A percentile compares a stretch with the other conserved stretches of the same genome.
phyloP scores from a whole-genome alignment of 2,329 filamentous ascomycete genomes.

The Chaetoscypha palmicola region DNA sequence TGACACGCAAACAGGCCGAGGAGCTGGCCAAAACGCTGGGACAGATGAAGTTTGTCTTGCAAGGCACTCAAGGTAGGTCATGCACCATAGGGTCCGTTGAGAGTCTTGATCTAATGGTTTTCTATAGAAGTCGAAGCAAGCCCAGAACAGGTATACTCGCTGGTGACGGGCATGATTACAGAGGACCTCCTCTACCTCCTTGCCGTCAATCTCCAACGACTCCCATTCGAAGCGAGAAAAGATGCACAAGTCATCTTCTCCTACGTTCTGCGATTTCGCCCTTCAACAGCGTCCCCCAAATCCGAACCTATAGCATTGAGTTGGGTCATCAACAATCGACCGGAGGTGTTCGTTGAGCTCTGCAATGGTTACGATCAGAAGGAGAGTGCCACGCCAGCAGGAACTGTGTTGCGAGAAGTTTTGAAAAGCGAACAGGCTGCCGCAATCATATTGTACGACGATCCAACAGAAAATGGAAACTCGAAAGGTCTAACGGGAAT shows the following conservation, averaged over 20 bases:
- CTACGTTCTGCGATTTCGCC: constrained; percentile 85
- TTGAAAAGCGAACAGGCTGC: constrained; percentile 85
- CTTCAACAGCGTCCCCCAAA: constrained; percentile 56
- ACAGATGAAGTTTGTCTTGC: constrained; percentile 88
- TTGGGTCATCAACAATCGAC: constrained; percentile 79
- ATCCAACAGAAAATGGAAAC: constrained; percentile 64
- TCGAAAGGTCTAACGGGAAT: constrained; percentile 72
- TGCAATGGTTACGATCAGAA: constrained; percentile 86
- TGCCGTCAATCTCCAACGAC: constrained; percentile 70
- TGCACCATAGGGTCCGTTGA: neutral
- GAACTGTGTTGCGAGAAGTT: constrained; percentile 81
- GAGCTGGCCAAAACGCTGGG: constrained; percentile 78
- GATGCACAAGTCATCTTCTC: constrained; percentile 95
- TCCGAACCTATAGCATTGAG: constrained; percentile 78
- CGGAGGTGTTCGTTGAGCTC: constrained; percentile 79
- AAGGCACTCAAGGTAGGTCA: constrained; percentile 77
- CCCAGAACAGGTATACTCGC: constrained; percentile 79
- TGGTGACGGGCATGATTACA: constrained; percentile 77
- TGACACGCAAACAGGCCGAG: constrained; percentile 55
- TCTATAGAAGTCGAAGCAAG: constrained; percentile 73
- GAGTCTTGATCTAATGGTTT: constrained; percentile 9
- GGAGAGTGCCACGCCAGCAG: constrained; percentile 86
- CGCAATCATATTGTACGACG: constrained; percentile 87
- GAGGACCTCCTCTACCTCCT: constrained; percentile 85
- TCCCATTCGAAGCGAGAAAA: constrained; percentile 94